Evolutionary conservation across 352 stramenopile species (phyloP), one percentile per base, ranked within the genome.

Genomic region (Phytophthora melonis): DNA sequence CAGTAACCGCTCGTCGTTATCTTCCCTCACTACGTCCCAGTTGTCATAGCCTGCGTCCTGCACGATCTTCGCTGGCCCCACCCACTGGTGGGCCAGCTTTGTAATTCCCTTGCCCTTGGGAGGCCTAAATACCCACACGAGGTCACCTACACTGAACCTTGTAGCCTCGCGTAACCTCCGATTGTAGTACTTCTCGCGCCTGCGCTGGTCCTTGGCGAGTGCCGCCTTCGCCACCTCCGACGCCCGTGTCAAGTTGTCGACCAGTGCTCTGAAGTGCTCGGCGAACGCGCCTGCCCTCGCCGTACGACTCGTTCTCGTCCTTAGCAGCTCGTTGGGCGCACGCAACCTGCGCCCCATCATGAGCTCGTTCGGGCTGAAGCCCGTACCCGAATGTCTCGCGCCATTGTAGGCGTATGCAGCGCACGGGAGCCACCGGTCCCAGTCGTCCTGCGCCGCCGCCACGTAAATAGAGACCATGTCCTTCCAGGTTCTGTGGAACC

Each of bases 281-380:
- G 59, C 59, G 3, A 43, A 66, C 25, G 3, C 0, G 3, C 59
- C 59, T 0, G 34, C 18, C n/a, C 58, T 45, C 0, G 25, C 21
- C 3, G 58, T 18, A 8, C 47, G 30, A 16, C 50, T 68, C 14
- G 34, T 25, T 5, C 55, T n/a, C 16, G 27, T 32, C 27, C 27
- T 32, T 32, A 70, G 19, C 18, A 70, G n/a, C 16, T 63, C 63
- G 53, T 63, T 58, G 3, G 62, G 62, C 0, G 52, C 21, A 3
- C 50, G 50, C 36, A 68, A 36, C n/a, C 27, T 36, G 11, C 52
- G 36, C 9, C 53, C 63, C 53, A 70, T 58, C 23, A 25, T 25
- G 23, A 25, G 23, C 23, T 25, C 23, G 23, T 25, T 25, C 23
- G 23, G 23, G 23, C 23, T 25, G 23, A 25, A 25, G 2, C 23